Evolutionary conservation across 345 rosid genomes (phyloP).

Genomic region (Salix viminalis): DNA sequence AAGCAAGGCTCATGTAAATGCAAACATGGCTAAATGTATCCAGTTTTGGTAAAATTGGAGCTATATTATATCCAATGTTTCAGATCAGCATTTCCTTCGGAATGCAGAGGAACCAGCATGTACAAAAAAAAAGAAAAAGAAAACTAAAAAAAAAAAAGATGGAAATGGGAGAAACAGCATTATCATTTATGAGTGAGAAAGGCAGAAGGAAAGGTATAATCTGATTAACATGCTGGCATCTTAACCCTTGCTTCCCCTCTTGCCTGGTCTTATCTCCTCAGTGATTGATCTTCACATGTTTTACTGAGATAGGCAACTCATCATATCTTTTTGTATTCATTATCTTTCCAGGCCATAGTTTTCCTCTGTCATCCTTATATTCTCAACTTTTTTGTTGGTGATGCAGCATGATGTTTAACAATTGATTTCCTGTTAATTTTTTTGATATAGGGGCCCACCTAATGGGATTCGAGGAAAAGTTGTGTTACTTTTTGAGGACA

Average conservation of each 20-base stretch:
- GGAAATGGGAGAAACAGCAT: background rate
- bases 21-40: background rate
- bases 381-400: background rate
- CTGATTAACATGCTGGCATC: background rate
- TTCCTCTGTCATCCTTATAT: background rate
- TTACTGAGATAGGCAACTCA: background rate
- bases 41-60: background rate
- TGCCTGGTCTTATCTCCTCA: background rate
- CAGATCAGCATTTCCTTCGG: background rate
- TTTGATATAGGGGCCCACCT: slow-evolving; percentile 55
- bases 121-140: background rate
- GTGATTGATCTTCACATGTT: background rate
- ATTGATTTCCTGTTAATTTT: background rate
- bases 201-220: background rate
- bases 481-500: slow-evolving; percentile 56
- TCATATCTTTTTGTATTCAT: background rate
- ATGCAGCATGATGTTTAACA: background rate
- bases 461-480: slow-evolving; percentile 67
- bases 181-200: background rate
- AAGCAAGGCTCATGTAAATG: background rate
- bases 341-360: background rate
- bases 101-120: background rate
- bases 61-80: background rate
- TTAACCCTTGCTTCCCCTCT: background rate
- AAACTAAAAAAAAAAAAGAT: background rate